Base-by-base conservation (phyloP, 495 filamentous ascomycete species). In the Aspergillus carlsbadensis region DNA sequence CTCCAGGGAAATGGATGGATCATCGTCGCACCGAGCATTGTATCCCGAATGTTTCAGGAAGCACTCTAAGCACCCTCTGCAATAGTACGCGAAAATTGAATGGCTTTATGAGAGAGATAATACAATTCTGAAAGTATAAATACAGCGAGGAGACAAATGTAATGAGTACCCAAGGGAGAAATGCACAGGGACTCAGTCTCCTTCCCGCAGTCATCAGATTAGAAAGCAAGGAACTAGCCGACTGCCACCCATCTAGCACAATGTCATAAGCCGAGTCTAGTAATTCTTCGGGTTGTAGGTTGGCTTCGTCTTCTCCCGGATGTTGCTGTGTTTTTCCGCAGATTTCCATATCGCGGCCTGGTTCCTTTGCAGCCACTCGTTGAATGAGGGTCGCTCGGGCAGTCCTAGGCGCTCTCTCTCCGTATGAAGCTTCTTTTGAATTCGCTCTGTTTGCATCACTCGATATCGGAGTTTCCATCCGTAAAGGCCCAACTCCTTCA, bases 401-500 rank as follows among this genome's bases (percentile, higher is more conserved):
- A 85, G 62, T 10, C 80, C 82, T 62, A 79, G 44, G 45, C 54
- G 68, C 59, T 67, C 70, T 53, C 87, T 75, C 76, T 91, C 73
- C 40, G 63, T 56, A 41, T 70, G 70, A 58, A 90, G 87, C 58
- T 81, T 70, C 60, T 77, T 78, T 61, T 79, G 81, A 26, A 93
- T 78, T 36, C 66, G 69, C 3, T 78, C 75, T 2, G 83, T 87
- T 75, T 91, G 87, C 86, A 96, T 88, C 47, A 97, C 73, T 59
- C 84, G 76, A 89, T 90, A 96, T 63, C 94, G 75, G 59, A 98
- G 75, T 49, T 83, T 75, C 94, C 94, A 98, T 11, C 94, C 94
- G 57, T 83, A 86, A 49, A 90, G 81, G 4, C 94, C 94, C 52
- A 98, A 74, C 61, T 95, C 89, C 76, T 84, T 89, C 41, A 98